Evolutionary conservation across 2,329 filamentous ascomycete genomes (phyloP), one percentile per base, ranked within the genome.

Genomic region (Penicillium psychrosexuale): DNA sequence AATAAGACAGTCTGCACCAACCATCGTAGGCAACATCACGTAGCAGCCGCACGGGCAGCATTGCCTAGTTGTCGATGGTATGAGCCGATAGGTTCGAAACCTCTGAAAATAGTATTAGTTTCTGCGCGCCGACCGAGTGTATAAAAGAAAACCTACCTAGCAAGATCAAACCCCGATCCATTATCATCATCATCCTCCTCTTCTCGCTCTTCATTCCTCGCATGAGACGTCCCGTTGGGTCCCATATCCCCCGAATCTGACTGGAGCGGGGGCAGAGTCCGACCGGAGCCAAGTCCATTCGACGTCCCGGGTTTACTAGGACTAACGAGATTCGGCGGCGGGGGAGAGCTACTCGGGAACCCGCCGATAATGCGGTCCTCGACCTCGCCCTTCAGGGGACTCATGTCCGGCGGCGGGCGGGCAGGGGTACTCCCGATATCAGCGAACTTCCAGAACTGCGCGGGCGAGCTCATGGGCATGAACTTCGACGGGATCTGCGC

Each of bases 391-490:
- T 78, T 80, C 40, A 78, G 59, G 5, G 77, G 77, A 53, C 77
- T 79, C 66, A 78, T 75, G 49, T 79, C 77, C 6, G 73, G 72
- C 15, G 72, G 67, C 0, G 70, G 69, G 12, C 70, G 66, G 5
- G 73, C 75, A n/a, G 76, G 75, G 1, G 75, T 78, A 58, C 74
- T 77, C 12, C 74, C 75, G 51, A 78, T 76, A 55, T 75, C 73
- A 19, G 73, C 75, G 39, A 77, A 76, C 51, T 78, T 79, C 77
- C 77, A 80, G 62, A 79, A 80, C 40, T 79, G 76, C 5, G 77
- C 77, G 1, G 78, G 78, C 5, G 76, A 79, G 56, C 77, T 79
- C 69, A 79, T 76, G 5, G 77, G 76, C 77, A 80, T 79, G 62
- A 79, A 79, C 59, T 78, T 79, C 19, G 76, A 78, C 1, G 78